Percentiles rank a stretch among this genome's conserved stretches.
Evolutionary conservation across 139 green algal genomes (phyloP).

Genomic region (Chlorella sp.): DNA sequence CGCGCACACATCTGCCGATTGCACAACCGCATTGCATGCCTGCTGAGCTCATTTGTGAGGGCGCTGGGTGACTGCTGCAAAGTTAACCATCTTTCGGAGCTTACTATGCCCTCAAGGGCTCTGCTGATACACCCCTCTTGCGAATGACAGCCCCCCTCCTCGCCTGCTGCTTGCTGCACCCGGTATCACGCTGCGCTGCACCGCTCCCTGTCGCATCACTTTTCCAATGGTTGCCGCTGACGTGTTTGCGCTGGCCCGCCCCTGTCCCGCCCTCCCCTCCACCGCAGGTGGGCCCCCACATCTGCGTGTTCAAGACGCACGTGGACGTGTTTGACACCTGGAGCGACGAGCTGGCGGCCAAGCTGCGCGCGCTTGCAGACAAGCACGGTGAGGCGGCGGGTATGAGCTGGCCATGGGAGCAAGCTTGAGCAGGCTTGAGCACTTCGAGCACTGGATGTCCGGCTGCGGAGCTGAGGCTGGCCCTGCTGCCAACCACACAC

Average conservation of each 20-base stretch:
- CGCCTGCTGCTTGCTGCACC: no score
- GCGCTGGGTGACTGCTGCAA: slow-evolving; percentile 33
- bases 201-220: no score
- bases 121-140: slow-evolving; percentile 26
- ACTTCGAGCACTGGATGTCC: no score
- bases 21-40: no score
- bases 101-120: slow-evolving; percentile 28
- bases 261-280: not conserved
- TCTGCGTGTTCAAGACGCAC: slow-evolving; percentile 99
- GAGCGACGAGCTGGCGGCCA: slow-evolving; percentile 43
- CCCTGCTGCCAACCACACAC: not conserved
- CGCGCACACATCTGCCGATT: not conserved
- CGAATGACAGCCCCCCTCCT: slow-evolving; percentile 17
- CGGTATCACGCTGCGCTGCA: not conserved
- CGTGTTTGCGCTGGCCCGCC: not conserved
- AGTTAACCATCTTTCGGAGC: slow-evolving; percentile 40
- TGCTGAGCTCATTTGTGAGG: not conserved
- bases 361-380: slow-evolving; percentile 75
- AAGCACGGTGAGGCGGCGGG: slow-evolving; percentile 76
- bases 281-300: slow-evolving; percentile 87
- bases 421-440: not conserved
- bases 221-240: no score
- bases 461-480: no score
- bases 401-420: not conserved
- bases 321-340: slow-evolving; percentile 93